Percentiles rank a stretch among this genome's conserved stretches.
Conservation (phyloP, 176 grass and related monocot species). For the Cenchrus fungigraminus region DNA sequence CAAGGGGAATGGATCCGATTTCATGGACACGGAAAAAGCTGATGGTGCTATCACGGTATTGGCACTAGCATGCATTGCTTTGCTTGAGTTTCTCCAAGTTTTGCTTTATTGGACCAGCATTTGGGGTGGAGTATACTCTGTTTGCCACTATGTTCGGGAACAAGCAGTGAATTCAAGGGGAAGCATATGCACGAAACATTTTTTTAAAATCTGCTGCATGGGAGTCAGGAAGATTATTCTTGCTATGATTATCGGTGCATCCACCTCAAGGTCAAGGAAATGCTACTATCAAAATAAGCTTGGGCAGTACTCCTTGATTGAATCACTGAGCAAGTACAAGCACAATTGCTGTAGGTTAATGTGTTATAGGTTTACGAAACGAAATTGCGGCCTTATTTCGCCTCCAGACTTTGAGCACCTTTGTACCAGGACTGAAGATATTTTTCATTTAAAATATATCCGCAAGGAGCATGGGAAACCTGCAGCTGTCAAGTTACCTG, state of each 20-base stretch:
- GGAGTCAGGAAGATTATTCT: neutral
- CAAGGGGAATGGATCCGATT: too few species aligned
- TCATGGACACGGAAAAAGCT: too few species aligned
- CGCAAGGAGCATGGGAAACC: neutral
- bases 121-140: conserved; percentile 10
- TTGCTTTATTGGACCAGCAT: neutral
- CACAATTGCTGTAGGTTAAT: too few species aligned
- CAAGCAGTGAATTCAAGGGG: neutral
- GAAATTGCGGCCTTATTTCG: too few species aligned
- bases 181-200: too few species aligned
- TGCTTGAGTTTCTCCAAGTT: neutral
- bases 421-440: too few species aligned
- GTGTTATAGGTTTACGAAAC: too few species aligned
- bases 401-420: too few species aligned
- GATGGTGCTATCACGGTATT: neutral
- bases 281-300: neutral
- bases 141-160: neutral
- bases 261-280: neutral
- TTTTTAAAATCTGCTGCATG: neutral
- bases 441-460: too few species aligned
- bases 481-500: neutral
- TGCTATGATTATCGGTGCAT: too few species aligned
- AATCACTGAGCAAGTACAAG: neutral
- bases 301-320: neutral
- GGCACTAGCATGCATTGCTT: neutral